These are phyloP conservation scores for Fusarium camptoceras DNA, from an alignment of 2,329 filamentous ascomycete species.

Conservation along the genomic window DNA sequence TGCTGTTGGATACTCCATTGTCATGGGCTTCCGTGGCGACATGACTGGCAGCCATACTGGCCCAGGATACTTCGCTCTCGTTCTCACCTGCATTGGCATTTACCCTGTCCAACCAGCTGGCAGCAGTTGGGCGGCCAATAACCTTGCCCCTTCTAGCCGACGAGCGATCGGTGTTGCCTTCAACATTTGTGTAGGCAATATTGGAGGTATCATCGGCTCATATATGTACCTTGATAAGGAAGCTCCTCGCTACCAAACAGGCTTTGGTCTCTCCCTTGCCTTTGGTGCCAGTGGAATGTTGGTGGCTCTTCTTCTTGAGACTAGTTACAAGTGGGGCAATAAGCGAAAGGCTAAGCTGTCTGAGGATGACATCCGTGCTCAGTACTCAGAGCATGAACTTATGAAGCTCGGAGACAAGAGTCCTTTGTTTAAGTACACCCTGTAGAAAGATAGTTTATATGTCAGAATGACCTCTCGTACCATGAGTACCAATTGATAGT, in stretches of 20 bases:
- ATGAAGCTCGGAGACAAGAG: slow-evolving; percentile 50
- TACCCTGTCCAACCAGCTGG: slow-evolving; percentile 72
- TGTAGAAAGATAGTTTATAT: slow-evolving; percentile 21
- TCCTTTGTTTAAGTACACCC: slow-evolving; percentile 49
- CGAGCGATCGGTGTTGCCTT: slow-evolving; percentile 55
- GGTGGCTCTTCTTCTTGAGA: slow-evolving; percentile 48
- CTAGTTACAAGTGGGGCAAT: slow-evolving; percentile 46
- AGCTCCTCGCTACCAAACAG: slow-evolving; percentile 51
- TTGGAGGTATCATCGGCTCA: slow-evolving; percentile 54
- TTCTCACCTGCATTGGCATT: slow-evolving; percentile 76
- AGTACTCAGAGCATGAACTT: slow-evolving; percentile 48
- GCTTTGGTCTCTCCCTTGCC: slow-evolving; percentile 51
- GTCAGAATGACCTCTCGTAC: not conserved
- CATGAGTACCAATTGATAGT: too few species aligned
- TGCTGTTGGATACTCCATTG: not conserved
- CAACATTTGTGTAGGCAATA: slow-evolving; percentile 47
- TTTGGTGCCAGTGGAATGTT: slow-evolving; percentile 48
- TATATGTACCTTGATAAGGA: slow-evolving; percentile 54
- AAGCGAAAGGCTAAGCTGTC: slow-evolving; percentile 40
- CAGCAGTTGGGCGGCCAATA: slow-evolving; percentile 52
- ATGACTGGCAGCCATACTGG: slow-evolving; percentile 57
- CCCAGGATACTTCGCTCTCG: slow-evolving; percentile 53
- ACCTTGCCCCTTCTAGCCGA: slow-evolving; percentile 61
- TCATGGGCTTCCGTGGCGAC: slow-evolving; percentile 54
- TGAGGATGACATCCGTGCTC: slow-evolving; percentile 41